Conservation (phyloP, 176 grass and related monocot genomes). For the Hordeum vulgare region MorexV3_pseudomolecules_assembly NC_058524.1:621382288-621382787, state of each 20-base stretch:
- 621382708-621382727: conserved; percentile 88
- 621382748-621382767: conserved; percentile 90
- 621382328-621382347: neutral
- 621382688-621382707: conserved; percentile 83
- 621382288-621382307: neutral
- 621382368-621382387: conserved; percentile 3
- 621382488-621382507: neutral
- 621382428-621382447: conserved; percentile 49
- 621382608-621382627: conserved; percentile 27
- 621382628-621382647: rapidly evolving
- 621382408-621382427: conserved; percentile 89
- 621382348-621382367: neutral
- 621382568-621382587: conserved; percentile 91
- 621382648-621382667: neutral
- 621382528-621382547: conserved; percentile 48
- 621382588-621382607: conserved; percentile 88
- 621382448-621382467: neutral
- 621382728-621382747: conserved; percentile 92
- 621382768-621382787: neutral
- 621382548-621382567: conserved; percentile 62
- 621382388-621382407: conserved; percentile 75
- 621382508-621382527: conserved; percentile 2
- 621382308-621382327: neutral
- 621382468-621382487: neutral
- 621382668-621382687: neutral